These are phyloP conservation scores for Syzygium aqueum DNA, from an alignment of 345 rosid species.

Conservation along the genomic window DNA sequence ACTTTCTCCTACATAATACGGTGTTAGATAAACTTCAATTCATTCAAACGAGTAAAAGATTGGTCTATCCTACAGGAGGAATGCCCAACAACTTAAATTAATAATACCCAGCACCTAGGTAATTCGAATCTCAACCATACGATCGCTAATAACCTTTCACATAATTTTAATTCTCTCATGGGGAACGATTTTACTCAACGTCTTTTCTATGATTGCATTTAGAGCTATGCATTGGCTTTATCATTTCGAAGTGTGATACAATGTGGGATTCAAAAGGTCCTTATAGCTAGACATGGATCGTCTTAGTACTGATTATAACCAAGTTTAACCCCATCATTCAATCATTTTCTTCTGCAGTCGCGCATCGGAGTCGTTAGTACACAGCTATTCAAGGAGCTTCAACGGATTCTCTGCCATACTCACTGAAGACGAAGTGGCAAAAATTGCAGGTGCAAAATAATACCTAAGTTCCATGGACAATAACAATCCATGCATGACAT, in stretches of 20 bases:
- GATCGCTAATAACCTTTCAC: too few species aligned
- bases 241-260: neutral
- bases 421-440: slow-evolving; percentile 5
- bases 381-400: slow-evolving; percentile 17
- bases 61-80: too few species aligned
- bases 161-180: too few species aligned
- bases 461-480: neutral
- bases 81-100: too few species aligned
- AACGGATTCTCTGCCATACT: slow-evolving; percentile 19
- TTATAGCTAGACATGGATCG: neutral
- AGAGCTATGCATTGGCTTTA: neutral
- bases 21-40: too few species aligned
- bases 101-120: too few species aligned
- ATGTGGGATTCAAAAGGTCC: neutral
- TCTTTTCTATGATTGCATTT: too few species aligned
- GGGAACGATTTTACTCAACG: neutral
- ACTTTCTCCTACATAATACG: too few species aligned
- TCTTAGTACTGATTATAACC: neutral
- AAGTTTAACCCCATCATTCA: neutral
- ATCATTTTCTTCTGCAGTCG: neutral
- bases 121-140: too few species aligned
- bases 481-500: neutral
- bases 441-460: slow-evolving; percentile 1
- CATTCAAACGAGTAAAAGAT: too few species aligned
- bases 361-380: slow-evolving; percentile 1